Conservation (phyloP, 257 asterid species). For the Mitragyna speciosa region DNA sequence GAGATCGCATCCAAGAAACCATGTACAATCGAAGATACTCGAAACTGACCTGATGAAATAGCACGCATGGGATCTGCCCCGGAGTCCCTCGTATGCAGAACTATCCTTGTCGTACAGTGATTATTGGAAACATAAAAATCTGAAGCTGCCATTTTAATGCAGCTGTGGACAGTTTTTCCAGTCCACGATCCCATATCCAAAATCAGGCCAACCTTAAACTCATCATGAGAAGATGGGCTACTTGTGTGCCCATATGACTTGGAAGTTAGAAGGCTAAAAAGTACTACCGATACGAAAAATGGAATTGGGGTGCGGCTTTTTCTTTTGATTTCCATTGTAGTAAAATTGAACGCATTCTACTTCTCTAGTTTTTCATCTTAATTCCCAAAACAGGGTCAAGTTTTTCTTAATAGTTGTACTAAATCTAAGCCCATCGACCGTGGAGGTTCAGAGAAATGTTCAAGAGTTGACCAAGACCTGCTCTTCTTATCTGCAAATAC, state of each 20-base stretch:
- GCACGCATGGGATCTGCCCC: slow-evolving; percentile 8
- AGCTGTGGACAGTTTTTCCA: slow-evolving; percentile 11
- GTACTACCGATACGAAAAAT: background rate
- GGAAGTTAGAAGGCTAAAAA: background rate
- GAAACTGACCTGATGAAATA: slow-evolving; percentile 15
- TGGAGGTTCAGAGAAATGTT: no score
- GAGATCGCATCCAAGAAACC: background rate
- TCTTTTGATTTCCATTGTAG: no score
- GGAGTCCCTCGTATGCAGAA: slow-evolving; percentile 10
- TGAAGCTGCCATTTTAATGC: slow-evolving; percentile 24
- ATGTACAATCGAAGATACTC: no score
- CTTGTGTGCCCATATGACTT: no score
- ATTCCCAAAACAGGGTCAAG: no score
- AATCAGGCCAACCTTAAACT: slow-evolving; percentile 17
- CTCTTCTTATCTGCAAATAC: no score
- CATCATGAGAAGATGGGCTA: background rate
- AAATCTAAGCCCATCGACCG: no score
- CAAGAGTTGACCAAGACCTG: no score
- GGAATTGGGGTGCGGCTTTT: background rate
- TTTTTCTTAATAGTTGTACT: no score
- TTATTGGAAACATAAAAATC: slow-evolving; percentile 10
- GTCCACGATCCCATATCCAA: slow-evolving; percentile 21
- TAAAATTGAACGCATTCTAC: no score
- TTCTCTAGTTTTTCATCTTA: no score
- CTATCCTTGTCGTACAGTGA: slow-evolving; percentile 9